Conservation (phyloP, 805 yeast genomes). For the Pichia rugopelliculosa region DNA sequence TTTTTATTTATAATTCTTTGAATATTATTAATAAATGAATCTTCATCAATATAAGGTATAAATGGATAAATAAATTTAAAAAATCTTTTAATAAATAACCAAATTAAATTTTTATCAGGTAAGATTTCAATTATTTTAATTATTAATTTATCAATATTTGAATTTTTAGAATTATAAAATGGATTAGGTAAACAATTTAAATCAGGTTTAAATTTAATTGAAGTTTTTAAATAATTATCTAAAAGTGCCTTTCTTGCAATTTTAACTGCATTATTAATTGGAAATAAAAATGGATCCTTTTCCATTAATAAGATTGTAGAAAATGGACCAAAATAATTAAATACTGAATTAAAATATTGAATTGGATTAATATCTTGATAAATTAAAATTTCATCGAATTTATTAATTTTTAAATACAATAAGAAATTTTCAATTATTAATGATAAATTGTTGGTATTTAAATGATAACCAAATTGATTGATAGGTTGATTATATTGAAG, state of each 20-base stretch:
- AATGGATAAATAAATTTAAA: constrained; percentile 41
- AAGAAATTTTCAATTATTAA: background rate
- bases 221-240: background rate
- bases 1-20: constrained; percentile 30
- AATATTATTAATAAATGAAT: constrained; percentile 26
- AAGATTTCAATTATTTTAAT: constrained; percentile 26
- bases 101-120: constrained; percentile 36
- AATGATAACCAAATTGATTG: background rate
- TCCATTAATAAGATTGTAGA: constrained; percentile 40
- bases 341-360: constrained; percentile 25
- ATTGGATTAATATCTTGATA: constrained; percentile 36
- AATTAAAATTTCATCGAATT: constrained; percentile 35
- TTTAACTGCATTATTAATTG: constrained; percentile 26
- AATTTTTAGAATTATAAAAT: too few species aligned
- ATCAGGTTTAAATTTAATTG: background rate
- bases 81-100: constrained; percentile 39
- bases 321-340: constrained; percentile 44
- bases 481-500: background rate
- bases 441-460: background rate
- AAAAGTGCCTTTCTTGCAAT: background rate
- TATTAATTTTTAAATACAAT: constrained; percentile 15
- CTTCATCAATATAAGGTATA: constrained; percentile 38
- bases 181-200: background rate
- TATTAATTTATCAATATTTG: constrained; percentile 1
- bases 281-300: constrained; percentile 35